These are phyloP conservation scores for Cryomyces antarcticus DNA, from an alignment of 495 filamentous ascomycete genomes.

Conservation along the genomic window DNA sequence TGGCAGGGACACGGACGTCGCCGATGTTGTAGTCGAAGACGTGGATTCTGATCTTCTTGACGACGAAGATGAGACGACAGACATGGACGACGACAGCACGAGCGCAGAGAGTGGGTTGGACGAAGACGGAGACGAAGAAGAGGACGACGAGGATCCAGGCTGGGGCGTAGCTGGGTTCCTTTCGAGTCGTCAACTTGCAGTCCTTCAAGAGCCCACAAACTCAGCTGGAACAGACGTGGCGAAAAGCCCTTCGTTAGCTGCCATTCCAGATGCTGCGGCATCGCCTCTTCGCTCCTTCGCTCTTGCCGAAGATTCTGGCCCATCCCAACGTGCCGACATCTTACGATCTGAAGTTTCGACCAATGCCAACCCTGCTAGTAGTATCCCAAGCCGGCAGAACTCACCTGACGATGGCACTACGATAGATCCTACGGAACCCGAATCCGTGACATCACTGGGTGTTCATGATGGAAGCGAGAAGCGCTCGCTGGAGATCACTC, in stretches of 20 bases:
- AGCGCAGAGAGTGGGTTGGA: constrained; percentile 33
- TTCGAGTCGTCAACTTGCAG: no score
- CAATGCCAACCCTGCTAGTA: no score
- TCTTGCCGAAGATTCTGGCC: no score
- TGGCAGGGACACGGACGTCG: constrained; percentile 8
- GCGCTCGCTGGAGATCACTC: constrained; percentile 16
- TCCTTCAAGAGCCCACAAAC: no score
- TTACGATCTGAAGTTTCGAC: no score
- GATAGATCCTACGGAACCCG: constrained; percentile 41
- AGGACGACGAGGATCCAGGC: constrained; percentile 9
- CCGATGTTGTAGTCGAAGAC: constrained; percentile 34
- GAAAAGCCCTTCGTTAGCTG: no score
- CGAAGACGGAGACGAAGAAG: constrained; percentile 29
- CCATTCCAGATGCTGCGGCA: no score
- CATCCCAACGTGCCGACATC: no score
- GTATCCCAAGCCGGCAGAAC: no score
- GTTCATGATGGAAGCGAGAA: constrained; percentile 1
- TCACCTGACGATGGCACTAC: constrained; percentile 17
- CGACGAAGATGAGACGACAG: constrained; percentile 62
- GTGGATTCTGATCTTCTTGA: constrained; percentile 46
- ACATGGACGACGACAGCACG: constrained; percentile 70
- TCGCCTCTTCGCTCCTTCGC: no score
- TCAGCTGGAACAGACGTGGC: no score
- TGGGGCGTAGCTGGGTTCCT: not conserved
- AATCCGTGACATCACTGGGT: constrained; percentile 42